These are phyloP conservation scores for Penicillium concentricum DNA, from an alignment of 2,329 filamentous ascomycete species.

Conservation along the genomic window DNA sequence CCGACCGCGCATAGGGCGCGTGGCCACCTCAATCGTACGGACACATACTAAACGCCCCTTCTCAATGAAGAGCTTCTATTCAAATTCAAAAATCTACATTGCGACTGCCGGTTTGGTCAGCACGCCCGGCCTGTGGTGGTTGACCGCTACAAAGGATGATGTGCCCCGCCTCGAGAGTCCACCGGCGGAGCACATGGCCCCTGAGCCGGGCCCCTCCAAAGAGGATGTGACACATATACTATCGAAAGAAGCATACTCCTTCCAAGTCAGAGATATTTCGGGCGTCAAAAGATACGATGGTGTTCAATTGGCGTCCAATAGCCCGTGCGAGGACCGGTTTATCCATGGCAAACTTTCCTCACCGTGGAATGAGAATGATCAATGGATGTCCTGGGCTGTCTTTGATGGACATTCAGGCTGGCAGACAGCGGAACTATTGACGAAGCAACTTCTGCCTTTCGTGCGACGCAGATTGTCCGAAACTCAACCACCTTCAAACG, in stretches of 20 bases:
- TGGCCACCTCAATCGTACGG: slow-evolving; percentile 3
- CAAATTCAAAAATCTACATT: slow-evolving; percentile 10
- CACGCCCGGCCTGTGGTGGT: slow-evolving; percentile 22
- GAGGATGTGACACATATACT: slow-evolving; percentile 23
- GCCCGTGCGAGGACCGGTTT: slow-evolving; percentile 34
- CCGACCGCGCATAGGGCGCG: slow-evolving; percentile 5
- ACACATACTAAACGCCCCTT: slow-evolving; percentile 6
- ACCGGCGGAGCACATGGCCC: slow-evolving; percentile 8
- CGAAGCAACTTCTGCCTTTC: slow-evolving; percentile 23
- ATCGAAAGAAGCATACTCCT: slow-evolving; percentile 25
- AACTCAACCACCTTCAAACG: slow-evolving; percentile 5
- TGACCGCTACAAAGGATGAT: slow-evolving; percentile 12
- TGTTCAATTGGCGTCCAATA: slow-evolving; percentile 36
- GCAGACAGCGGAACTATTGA: slow-evolving; percentile 28
- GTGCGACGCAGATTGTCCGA: slow-evolving; percentile 19
- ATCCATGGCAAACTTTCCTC: slow-evolving; percentile 26
- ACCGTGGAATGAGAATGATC: slow-evolving; percentile 18
- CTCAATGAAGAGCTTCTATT: slow-evolving; percentile 12
- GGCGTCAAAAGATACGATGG: slow-evolving; percentile 28
- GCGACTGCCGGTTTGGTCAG: slow-evolving; percentile 13
- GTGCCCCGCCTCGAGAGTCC: slow-evolving; percentile 17
- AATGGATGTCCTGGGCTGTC: slow-evolving; percentile 40
- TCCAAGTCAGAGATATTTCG: slow-evolving; percentile 15
- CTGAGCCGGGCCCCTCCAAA: slow-evolving; percentile 15
- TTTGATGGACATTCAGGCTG: slow-evolving; percentile 42